Percentiles rank a stretch among this genome's conserved stretches.
phyloP scores from a whole-genome alignment of 139 green algal genomes.

The Coelastrella sp. region DNA sequence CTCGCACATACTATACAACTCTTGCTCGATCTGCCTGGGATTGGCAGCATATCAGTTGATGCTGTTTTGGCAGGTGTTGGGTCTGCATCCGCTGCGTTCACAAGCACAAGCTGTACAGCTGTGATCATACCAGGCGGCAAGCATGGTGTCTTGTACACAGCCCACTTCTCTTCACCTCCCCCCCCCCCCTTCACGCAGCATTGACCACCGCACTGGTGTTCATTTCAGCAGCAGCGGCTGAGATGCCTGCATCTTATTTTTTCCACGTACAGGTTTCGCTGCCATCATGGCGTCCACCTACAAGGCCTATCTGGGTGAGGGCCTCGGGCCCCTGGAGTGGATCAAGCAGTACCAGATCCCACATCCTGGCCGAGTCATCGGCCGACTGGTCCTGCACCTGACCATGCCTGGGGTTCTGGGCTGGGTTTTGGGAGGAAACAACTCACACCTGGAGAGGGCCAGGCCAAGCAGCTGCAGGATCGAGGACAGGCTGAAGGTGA shows the following conservation, averaged over 20 bases:
- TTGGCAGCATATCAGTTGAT: no score
- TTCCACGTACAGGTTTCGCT: constrained; percentile 74
- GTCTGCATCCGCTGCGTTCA: no score
- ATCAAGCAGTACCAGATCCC: constrained; percentile 83
- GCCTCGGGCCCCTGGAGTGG: constrained; percentile 80
- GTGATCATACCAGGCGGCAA: no score
- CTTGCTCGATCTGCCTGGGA: no score
- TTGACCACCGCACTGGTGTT: no score
- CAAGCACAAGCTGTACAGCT: no score
- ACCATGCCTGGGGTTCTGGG: constrained; percentile 86
- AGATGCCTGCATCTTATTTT: not conserved
- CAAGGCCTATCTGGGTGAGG: constrained; percentile 89
- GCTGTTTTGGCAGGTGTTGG: no score
- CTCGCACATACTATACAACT: no score
- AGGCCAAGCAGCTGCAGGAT: constrained; percentile 35
- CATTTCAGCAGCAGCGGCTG: no score
- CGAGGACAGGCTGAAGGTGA: constrained; percentile 43
- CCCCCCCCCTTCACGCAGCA: no score
- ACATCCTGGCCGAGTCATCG: constrained; percentile 91
- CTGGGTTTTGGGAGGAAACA: constrained; percentile 90
- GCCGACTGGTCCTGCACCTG: constrained; percentile 77
- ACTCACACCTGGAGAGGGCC: constrained; percentile 53
- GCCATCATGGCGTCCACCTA: constrained; percentile 88
- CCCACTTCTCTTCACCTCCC: no score
- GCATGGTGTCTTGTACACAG: no score